A percentile compares a stretch with the other conserved stretches of the same genome.
Evolutionary conservation across 176 grass and related monocot genomes (phyloP).

Genomic region (Paspalum notatum): DNA sequence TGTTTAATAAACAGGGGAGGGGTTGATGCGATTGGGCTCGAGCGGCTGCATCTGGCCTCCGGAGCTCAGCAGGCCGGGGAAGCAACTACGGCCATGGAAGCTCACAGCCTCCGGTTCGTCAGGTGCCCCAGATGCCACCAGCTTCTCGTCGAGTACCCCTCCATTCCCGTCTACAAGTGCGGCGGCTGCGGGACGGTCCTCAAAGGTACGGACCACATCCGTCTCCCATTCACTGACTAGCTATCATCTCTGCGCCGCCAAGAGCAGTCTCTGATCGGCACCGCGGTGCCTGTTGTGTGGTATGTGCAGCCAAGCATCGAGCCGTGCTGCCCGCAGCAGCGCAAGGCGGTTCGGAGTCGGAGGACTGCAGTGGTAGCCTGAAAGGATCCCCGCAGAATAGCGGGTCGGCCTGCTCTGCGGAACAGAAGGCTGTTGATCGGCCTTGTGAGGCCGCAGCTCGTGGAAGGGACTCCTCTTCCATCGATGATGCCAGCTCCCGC

Average conservation of each 20-base stretch:
- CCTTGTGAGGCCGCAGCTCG: background rate
- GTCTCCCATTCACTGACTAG: background rate
- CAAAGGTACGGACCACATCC: conserved; percentile 54
- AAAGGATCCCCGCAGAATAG: conserved; percentile 30
- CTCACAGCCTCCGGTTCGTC: conserved; percentile 71
- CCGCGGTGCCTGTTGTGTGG: background rate
- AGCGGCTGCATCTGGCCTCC: conserved; percentile 3
- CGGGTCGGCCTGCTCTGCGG: conserved; percentile 38
- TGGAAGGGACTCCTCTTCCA: conserved; percentile 6
- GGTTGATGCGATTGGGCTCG: background rate
- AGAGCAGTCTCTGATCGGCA: conserved; percentile 1
- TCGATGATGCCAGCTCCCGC: background rate
- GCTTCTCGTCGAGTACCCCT: conserved; percentile 79
- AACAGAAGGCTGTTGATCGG: conserved; percentile 24
- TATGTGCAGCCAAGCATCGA: conserved; percentile 56
- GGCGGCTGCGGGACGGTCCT: conserved; percentile 67
- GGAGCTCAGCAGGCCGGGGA: background rate
- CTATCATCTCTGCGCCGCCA: too few species aligned
- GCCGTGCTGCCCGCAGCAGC: background rate
- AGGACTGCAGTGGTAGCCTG: conserved; percentile 18
- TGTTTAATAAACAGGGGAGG: background rate
- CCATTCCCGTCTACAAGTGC: conserved; percentile 80
- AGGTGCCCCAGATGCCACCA: conserved; percentile 84
- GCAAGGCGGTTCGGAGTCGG: background rate
- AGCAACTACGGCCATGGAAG: conserved; percentile 39